Conservation (phyloP, 2,329 filamentous ascomycete genomes). For the Xylaria sp. region DNA sequence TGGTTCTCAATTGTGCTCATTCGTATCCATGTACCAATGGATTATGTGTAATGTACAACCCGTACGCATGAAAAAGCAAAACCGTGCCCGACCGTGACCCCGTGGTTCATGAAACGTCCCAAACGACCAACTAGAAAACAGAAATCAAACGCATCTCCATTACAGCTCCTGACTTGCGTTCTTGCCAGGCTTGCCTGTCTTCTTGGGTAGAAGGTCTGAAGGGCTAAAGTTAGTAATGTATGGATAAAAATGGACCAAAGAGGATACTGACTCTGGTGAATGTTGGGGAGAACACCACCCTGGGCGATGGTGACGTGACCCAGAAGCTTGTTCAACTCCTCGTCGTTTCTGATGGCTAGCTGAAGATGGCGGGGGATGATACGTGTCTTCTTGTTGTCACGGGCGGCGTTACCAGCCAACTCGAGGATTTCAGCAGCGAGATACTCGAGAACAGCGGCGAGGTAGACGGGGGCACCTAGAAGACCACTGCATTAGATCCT, state of each 20-base stretch:
- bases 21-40: slow-evolving; percentile 74
- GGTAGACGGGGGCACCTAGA: slow-evolving; percentile 86
- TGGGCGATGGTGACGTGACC: slow-evolving; percentile 97
- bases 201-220: slow-evolving; percentile 97
- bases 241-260: slow-evolving; percentile 40
- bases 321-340: slow-evolving; percentile 99
- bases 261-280: slow-evolving; percentile 85
- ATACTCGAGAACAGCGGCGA: slow-evolving; percentile 97
- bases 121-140: slow-evolving; percentile 73
- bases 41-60: slow-evolving; percentile 76
- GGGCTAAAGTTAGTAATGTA: slow-evolving; percentile 32
- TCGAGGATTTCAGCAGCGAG: slow-evolving; percentile 99
- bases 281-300: slow-evolving; percentile 96
- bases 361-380: slow-evolving; percentile 99
- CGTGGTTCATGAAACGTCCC: slow-evolving; percentile 81
- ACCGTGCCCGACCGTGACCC: slow-evolving; percentile 82
- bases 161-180: slow-evolving; percentile 94
- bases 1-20: slow-evolving; percentile 62
- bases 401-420: slow-evolving; percentile 96
- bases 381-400: slow-evolving; percentile 99
- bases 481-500: slow-evolving; percentile 23
- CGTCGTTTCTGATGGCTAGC: slow-evolving; percentile 98
- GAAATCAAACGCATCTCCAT: slow-evolving; percentile 59
- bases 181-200: slow-evolving; percentile 96
- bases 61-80: slow-evolving; percentile 69